These are phyloP conservation scores for Eucalyptus grandis DNA, from an alignment of 345 rosid genomes.

Conservation along the genomic window DNA sequence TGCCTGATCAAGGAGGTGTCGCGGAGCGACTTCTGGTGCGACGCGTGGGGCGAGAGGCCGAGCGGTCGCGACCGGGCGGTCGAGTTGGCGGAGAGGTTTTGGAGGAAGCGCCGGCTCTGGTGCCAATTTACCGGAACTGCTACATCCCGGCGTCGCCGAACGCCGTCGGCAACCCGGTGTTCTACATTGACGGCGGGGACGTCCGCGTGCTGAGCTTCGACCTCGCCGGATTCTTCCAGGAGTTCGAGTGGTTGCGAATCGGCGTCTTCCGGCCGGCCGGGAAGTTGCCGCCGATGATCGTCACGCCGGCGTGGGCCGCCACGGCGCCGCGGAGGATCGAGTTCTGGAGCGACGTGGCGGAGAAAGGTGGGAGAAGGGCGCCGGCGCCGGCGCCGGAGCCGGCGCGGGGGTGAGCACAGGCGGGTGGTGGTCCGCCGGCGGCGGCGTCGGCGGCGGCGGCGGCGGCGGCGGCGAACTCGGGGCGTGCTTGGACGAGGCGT, in stretches of 20 bases:
- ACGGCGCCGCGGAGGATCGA: constrained; percentile 28
- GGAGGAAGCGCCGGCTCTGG: constrained; percentile 42
- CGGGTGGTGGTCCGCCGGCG: constrained; percentile 40
- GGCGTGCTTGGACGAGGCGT: constrained; percentile 50
- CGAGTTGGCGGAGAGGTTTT: constrained; percentile 4
- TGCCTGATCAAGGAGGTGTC: constrained; percentile 34
- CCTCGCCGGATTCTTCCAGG: constrained; percentile 43
- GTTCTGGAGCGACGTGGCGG: constrained; percentile 78
- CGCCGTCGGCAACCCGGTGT: constrained; percentile 60
- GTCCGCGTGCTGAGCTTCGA: constrained; percentile 53
- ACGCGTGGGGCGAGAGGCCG: constrained; percentile 59
- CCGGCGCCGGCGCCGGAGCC: background rate
- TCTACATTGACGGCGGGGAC: constrained; percentile 37
- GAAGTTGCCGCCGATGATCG: background rate
- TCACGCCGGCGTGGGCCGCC: constrained; percentile 51
- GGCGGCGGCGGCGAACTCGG: background rate
- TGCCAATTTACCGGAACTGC: constrained; percentile 49
- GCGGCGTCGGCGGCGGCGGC: no score
- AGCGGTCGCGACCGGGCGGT: constrained; percentile 5
- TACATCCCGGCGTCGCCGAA: constrained; percentile 50
- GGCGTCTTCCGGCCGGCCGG: background rate
- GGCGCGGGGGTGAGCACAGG: background rate
- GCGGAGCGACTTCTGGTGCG: constrained; percentile 51
- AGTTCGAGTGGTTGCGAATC: constrained; percentile 14
- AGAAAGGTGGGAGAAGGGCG: constrained; percentile 28